These are phyloP conservation scores for Rubia yunnanensis DNA, from an alignment of 257 asterid genomes.

Conservation along the genomic window DNA sequence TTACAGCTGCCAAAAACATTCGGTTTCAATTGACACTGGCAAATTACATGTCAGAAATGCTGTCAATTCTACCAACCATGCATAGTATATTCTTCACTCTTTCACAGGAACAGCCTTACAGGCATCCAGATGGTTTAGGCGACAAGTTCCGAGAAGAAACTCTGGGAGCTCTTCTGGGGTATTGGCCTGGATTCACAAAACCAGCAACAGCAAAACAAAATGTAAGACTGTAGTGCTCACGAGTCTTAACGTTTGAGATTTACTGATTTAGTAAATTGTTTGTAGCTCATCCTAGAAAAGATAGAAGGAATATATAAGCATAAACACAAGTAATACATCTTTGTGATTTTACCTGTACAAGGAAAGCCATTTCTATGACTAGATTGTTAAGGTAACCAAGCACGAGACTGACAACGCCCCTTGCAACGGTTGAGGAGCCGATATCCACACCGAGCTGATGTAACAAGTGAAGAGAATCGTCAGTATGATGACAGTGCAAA, in stretches of 20 bases:
- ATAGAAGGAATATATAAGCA: not conserved
- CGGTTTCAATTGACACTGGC: constrained; percentile 14
- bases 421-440: constrained; percentile 85
- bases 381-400: constrained; percentile 86
- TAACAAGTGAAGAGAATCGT: not conserved
- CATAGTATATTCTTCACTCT: constrained; percentile 4
- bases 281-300: not conserved
- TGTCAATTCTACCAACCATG: not conserved
- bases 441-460: constrained; percentile 69
- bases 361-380: constrained; percentile 87
- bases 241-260: not conserved
- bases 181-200: constrained; percentile 52
- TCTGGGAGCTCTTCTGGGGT: constrained; percentile 82
- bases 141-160: constrained; percentile 70
- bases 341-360: constrained; percentile 57
- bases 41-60: not conserved
- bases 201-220: not conserved
- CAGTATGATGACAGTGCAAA: not conserved
- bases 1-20: not conserved
- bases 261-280: not conserved
- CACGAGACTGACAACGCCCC: constrained; percentile 82
- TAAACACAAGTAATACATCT: not conserved
- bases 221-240: not conserved
- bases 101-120: constrained; percentile 45
- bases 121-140: constrained; percentile 74